Evolutionary conservation across 306 rosid species (phyloP).

Genomic region (Trichosanthes truncata): DNA sequence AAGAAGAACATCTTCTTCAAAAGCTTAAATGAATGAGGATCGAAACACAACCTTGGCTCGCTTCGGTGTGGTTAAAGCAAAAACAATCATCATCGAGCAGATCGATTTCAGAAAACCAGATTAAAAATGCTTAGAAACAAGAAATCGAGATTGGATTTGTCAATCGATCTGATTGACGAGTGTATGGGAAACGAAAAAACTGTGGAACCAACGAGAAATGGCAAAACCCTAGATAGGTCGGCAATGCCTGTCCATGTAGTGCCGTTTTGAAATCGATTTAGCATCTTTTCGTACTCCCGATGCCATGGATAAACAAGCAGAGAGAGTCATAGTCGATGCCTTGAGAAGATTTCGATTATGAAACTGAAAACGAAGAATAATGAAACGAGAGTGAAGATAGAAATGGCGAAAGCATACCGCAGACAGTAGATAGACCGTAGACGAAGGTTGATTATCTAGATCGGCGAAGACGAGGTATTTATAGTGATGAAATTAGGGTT

Average conservation of each 20-base stretch:
- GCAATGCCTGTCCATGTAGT: slow-evolving; percentile 1
- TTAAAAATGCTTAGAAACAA: not conserved
- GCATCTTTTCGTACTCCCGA: slow-evolving; percentile 5
- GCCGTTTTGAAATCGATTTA: not conserved
- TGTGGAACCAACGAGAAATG: slow-evolving; percentile 5
- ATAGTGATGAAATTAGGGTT: slow-evolving; percentile 1
- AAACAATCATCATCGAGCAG: slow-evolving; percentile 11
- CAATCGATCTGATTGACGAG: too few species aligned
- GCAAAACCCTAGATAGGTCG: not conserved
- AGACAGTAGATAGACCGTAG: not conserved
- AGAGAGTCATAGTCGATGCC: not conserved
- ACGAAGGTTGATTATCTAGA: not conserved
- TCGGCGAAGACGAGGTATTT: not conserved
- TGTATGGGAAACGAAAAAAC: not conserved
- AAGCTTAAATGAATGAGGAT: slow-evolving; percentile 6
- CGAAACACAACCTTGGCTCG: not conserved
- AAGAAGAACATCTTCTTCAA: not conserved
- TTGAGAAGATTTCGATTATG: not conserved
- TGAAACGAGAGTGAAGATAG: not conserved
- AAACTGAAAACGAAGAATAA: not conserved
- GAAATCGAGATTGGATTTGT: not conserved
- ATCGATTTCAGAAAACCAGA: not conserved
- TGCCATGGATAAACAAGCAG: not conserved
- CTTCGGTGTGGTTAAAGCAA: slow-evolving; percentile 16
- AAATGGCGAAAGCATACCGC: not conserved